phyloP scores from a whole-genome alignment of 345 rosid species.

The Aegle marmelos region DNA sequence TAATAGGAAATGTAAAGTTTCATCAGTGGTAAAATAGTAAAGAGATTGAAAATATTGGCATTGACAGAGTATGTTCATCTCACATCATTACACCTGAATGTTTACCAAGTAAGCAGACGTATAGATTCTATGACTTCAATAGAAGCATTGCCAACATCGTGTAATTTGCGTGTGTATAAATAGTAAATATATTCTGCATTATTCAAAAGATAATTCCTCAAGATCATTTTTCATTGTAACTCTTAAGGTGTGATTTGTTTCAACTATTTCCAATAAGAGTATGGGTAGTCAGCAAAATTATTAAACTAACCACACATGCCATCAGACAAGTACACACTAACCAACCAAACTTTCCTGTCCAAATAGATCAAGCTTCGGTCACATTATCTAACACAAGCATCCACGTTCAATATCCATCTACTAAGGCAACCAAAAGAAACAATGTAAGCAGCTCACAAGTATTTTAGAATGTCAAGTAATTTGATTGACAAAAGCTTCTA shows the following conservation, averaged over 20 bases:
- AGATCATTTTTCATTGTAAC: neutral
- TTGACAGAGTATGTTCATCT: neutral
- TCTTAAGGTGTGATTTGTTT: neutral
- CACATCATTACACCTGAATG: neutral
- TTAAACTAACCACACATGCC: neutral
- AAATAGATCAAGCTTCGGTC: neutral
- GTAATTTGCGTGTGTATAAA: neutral
- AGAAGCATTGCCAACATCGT: neutral
- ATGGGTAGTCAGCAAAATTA: neutral
- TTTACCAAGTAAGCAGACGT: neutral
- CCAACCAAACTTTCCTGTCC: neutral
- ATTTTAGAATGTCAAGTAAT: slow-evolving; percentile 22
- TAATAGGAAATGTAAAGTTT: neutral
- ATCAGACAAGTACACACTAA: neutral
- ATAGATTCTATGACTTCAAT: neutral
- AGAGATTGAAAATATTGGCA: neutral
- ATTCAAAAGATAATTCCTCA: neutral
- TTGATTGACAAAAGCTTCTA: slow-evolving; percentile 50
- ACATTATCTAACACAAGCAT: slow-evolving; percentile 1
- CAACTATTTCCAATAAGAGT: too few species aligned
- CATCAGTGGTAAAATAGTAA: neutral
- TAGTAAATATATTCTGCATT: neutral
- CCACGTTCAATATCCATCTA: slow-evolving; percentile 13
- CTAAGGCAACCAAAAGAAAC: neutral
- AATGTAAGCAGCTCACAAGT: slow-evolving; percentile 6